Base-by-base conservation (phyloP, 345 rosid species). In the Salix caprea region DNA sequence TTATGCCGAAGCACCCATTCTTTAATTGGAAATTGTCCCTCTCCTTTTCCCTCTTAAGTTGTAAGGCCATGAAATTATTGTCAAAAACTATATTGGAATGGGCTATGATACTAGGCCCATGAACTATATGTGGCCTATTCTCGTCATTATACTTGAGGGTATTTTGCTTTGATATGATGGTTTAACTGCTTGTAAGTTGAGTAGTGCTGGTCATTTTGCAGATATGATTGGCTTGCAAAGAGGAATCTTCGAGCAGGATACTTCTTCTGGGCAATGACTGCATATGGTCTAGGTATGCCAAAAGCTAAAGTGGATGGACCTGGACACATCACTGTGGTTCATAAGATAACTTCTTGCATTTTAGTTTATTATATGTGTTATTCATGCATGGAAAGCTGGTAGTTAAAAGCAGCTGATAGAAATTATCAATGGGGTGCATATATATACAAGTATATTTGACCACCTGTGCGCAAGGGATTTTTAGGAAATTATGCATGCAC, bases 141-240 rank as follows among this genome's bases (percentile, higher is more conserved):
- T 66, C 9, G 13, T 36, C 46, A 7, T 66, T 0, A 15, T 16
- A 6, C 44, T 36, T 36, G 14, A 48, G 37, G 13, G 56, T 76
- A 12, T 16, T 58, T 2, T 18, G 42, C 54, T 50, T 54, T 40
- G 60, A 64, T 74, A 11, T 32, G 28, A 36, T 32, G 30, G 9
- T 48, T 46, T 32, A 71, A 67, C 32, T 67, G 24, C n/a, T 13
- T 11, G 19, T 40, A 10, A 56, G 18, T 73, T 18, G n/a, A 39
- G 72, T 54, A 12, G 11, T 67, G 36, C 19, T 28, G 36, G 19
- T 65, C n/a, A 28, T 46, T 67, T 80, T 77, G 78, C 86, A 96
- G 99, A 86, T 93, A 91, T 75, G 99, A 96, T 75, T 92, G 97
- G 96, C 85, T 93, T 82, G 83, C 92, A 34, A 91, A 87, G 81